Conservation (phyloP, 2,329 filamentous ascomycete genomes). For the Colletotrichum theobromicola region DNA sequence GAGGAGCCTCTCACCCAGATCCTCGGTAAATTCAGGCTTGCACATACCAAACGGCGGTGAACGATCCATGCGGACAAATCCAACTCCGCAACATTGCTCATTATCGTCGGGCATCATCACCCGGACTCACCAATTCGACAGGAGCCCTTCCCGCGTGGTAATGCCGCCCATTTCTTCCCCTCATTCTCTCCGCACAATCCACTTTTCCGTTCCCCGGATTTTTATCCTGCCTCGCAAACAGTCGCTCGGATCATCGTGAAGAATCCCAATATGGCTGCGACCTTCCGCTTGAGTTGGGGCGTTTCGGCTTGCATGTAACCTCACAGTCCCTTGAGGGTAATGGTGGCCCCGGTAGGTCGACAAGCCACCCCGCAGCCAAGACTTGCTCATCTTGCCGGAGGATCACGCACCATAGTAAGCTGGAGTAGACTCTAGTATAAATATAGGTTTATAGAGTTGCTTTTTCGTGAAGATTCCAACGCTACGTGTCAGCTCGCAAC, state of each 20-base stretch:
- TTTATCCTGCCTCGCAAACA: background rate
- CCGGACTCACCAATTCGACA: background rate
- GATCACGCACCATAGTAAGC: background rate
- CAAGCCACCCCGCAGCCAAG: background rate
- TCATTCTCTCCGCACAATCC: background rate
- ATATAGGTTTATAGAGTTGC: rapidly evolving
- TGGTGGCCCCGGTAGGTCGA: background rate
- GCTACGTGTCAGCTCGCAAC: background rate
- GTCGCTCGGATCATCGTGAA: background rate
- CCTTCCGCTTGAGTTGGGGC: background rate
- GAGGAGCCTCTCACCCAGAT: background rate
- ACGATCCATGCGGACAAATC: background rate
- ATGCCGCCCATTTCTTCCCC: background rate
- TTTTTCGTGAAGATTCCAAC: rapidly evolving
- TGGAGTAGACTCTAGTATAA: background rate
- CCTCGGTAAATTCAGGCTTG: background rate
- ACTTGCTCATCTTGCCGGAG: background rate
- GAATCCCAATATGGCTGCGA: background rate
- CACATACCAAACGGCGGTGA: background rate
- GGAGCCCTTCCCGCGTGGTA: background rate
- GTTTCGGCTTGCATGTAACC: background rate
- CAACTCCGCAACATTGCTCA: background rate
- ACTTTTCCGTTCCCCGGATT: background rate
- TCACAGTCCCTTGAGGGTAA: background rate
- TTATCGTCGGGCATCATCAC: background rate